phyloP scores from a whole-genome alignment of 345 rosid species.

The Aquilaria malaccensis region DNA sequence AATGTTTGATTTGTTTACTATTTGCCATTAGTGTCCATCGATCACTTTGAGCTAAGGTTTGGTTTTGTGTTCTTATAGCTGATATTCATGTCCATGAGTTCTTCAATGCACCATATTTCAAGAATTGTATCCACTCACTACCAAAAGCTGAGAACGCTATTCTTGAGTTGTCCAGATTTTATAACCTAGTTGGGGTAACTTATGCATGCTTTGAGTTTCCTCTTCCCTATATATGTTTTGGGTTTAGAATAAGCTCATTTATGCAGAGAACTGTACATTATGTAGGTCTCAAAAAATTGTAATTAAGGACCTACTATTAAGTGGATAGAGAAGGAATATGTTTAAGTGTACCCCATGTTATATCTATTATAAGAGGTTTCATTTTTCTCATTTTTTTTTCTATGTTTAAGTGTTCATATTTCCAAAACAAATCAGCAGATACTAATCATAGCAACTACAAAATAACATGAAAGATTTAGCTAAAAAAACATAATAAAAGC shows the following conservation, averaged over 20 bases:
- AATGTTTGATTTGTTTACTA: constrained; percentile 11
- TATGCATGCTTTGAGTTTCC: constrained; percentile 34
- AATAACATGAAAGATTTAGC: no score
- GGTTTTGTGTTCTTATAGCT: constrained; percentile 40
- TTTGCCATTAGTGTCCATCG: background rate
- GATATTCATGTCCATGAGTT: constrained; percentile 92
- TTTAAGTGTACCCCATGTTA: no score
- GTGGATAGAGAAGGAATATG: constrained; percentile 75
- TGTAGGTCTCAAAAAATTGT: constrained; percentile 83
- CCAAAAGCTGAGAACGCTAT: constrained; percentile 84
- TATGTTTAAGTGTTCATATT: no score
- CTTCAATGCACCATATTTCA: constrained; percentile 88
- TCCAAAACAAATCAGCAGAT: no score
- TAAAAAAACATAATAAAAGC: no score
- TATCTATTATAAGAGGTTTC: no score
- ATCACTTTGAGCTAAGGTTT: background rate
- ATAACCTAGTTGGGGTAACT: constrained; percentile 88
- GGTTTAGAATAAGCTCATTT: background rate
- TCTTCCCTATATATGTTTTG: background rate
- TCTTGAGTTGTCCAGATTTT: constrained; percentile 61
- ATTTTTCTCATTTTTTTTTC: no score
- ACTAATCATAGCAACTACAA: no score
- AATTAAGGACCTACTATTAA: constrained; percentile 90
- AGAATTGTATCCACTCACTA: constrained; percentile 84
- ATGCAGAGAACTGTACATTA: constrained; percentile 11